Conservation (phyloP, 2,329 filamentous ascomycete species). For the Aurifilum marmelostoma region DNA sequence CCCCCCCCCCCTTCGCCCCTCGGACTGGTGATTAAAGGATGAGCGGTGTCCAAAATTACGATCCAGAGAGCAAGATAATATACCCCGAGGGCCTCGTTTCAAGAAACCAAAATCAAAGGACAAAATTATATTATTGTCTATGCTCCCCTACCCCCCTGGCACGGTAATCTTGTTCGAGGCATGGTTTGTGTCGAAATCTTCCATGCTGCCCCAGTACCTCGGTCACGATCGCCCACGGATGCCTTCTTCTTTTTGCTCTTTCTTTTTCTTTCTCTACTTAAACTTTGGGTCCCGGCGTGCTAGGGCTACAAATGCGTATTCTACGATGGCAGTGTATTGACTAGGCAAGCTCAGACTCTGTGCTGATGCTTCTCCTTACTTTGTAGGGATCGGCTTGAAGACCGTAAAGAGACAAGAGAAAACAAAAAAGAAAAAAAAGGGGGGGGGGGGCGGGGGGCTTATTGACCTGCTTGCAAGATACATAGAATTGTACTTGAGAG, state of each 20-base stretch:
- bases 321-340: neutral
- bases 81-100: neutral
- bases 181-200: slow-evolving; percentile 2
- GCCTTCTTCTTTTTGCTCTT: too few relatives aligned
- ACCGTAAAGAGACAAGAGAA: too few relatives aligned
- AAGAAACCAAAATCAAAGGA: neutral
- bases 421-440: too few relatives aligned
- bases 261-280: neutral
- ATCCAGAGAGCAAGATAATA: neutral
- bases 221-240: neutral
- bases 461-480: too few relatives aligned
- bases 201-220: neutral
- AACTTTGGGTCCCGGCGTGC: neutral
- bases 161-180: neutral
- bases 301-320: neutral
- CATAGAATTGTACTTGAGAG: too few relatives aligned
- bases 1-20: neutral
- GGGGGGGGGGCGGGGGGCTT: too few relatives aligned
- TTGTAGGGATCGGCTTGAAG: neutral
- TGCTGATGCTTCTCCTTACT: neutral
- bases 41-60: neutral
- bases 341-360: neutral
- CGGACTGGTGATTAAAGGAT: neutral
- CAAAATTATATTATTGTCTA: neutral
- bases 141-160: neutral